Conservation (phyloP, 805 yeast species). For the Pichia scutulata region DNA sequence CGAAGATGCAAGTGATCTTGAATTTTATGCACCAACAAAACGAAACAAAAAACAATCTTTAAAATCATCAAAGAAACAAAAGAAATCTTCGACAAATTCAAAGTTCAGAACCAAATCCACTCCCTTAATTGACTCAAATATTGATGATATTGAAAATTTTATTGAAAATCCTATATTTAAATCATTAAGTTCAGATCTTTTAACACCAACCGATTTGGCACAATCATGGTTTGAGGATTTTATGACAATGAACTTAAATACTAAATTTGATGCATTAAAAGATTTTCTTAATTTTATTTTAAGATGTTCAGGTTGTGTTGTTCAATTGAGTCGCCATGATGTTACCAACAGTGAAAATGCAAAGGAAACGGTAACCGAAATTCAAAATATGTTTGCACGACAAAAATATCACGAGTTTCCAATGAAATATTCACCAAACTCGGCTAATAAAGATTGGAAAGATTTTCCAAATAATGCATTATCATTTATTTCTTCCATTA, state of each 20-base stretch:
- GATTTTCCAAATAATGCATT: slow-evolving; percentile 46
- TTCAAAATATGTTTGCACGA: slow-evolving; percentile 52
- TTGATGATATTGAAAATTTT: slow-evolving; percentile 35
- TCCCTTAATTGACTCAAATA: slow-evolving; percentile 14
- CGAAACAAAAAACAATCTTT: not conserved
- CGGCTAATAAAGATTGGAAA: slow-evolving; percentile 37
- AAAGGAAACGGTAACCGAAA: slow-evolving; percentile 62
- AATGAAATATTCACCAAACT: slow-evolving; percentile 24
- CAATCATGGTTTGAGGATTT: slow-evolving; percentile 53
- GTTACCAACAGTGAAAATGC: slow-evolving; percentile 47
- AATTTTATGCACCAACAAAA: not conserved
- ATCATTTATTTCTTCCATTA: slow-evolving; percentile 47
- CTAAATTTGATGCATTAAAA: slow-evolving; percentile 43
- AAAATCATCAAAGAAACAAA: not conserved
- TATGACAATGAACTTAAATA: slow-evolving; percentile 25
- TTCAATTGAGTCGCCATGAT: slow-evolving; percentile 67
- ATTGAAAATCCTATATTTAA: slow-evolving; percentile 42
- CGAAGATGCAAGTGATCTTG: slow-evolving; percentile 1
- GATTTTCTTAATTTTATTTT: slow-evolving; percentile 62
- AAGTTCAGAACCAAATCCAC: not conserved
- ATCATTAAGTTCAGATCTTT: slow-evolving; percentile 40
- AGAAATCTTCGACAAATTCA: not conserved
- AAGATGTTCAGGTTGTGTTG: slow-evolving; percentile 63
- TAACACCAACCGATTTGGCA: slow-evolving; percentile 45
- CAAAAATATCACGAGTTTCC: slow-evolving; percentile 69